Base-by-base conservation (phyloP, 495 filamentous ascomycete species). In the Penicillium goetzii region DNA sequence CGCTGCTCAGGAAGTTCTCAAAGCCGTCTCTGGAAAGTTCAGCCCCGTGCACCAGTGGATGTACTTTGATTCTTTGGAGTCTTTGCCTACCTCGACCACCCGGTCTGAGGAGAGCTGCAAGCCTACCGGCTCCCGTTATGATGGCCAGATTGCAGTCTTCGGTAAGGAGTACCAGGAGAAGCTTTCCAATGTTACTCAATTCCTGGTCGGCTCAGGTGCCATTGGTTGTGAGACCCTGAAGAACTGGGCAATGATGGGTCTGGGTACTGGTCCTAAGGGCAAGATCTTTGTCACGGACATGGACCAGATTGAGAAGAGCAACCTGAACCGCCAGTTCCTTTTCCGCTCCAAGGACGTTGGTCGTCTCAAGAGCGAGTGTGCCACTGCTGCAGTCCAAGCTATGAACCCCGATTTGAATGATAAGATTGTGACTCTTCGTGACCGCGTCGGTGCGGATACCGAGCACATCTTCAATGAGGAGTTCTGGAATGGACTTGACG, bases 201-300 rank as follows among this genome's bases (percentile, higher is more conserved):
- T 99, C 83, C 83, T 99, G 25, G 96, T 99, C 55, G 96, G 96
- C 63, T 91, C 96, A 26, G 96, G 96, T 63, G 96, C 96, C 60
- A 99, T 99, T 73, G 96, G 96, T 34, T 99, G 96, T 72, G 96
- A 99, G 73, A 99, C 97, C 86, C 81, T 99, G 59, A 99, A 99
- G 85, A 98, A 97, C 74, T 99, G 96, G 95, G 95, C 96, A 28
- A 94, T 98, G 93, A 96, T 98, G 68, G 96, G 96, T 62, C 82
- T 99, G 54, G 94, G 89, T 43, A 91, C 91, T 43, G 96, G 96
- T 36, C 90, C 90, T 25, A 85, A 93, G 34, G 96, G 96, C 65
- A 89, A 89, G 70, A 93, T 99, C 71, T 90, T 74, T 25, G 90
- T 98, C 26, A 97, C 96, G 15, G 96, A 99, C 72, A 98, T 96